A percentile compares a stretch with the other conserved stretches of the same genome.
Evolutionary conservation across 495 filamentous ascomycete genomes (phyloP).

Genomic region (Neurospora sublineolata): DNA sequence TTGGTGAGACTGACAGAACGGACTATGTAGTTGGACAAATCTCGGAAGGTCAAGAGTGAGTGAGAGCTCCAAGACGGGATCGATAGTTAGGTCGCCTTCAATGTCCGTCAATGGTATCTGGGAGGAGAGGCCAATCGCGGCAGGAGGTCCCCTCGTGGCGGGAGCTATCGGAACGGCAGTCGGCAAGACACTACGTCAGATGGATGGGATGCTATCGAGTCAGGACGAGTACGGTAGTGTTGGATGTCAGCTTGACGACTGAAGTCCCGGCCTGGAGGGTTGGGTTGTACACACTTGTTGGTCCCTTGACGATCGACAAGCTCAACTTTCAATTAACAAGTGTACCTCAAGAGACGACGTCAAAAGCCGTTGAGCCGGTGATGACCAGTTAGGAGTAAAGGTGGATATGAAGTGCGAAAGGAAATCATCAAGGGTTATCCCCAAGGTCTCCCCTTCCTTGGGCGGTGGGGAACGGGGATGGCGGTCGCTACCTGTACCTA

Average conservation of each 20-base stretch:
- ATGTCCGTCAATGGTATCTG: background rate
- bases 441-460: background rate
- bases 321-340: background rate
- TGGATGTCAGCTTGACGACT: background rate
- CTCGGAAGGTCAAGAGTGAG: background rate
- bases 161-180: background rate
- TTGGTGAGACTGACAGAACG: background rate
- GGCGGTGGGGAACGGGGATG: background rate
- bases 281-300: background rate
- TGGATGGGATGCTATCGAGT: background rate
- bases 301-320: background rate
- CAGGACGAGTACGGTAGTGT: background rate
- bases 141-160: background rate
- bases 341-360: background rate
- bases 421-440: background rate
- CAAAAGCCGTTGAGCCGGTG: background rate
- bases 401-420: background rate
- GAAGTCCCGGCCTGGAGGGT: background rate
- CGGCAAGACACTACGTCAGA: background rate
- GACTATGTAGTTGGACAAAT: background rate
- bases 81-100: background rate
- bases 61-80: background rate
- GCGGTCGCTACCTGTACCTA: background rate
- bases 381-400: background rate
- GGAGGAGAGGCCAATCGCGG: background rate